phyloP scores from a whole-genome alignment of 805 yeast genomes.

The Metschnikowia chrysomelidarum region DNA sequence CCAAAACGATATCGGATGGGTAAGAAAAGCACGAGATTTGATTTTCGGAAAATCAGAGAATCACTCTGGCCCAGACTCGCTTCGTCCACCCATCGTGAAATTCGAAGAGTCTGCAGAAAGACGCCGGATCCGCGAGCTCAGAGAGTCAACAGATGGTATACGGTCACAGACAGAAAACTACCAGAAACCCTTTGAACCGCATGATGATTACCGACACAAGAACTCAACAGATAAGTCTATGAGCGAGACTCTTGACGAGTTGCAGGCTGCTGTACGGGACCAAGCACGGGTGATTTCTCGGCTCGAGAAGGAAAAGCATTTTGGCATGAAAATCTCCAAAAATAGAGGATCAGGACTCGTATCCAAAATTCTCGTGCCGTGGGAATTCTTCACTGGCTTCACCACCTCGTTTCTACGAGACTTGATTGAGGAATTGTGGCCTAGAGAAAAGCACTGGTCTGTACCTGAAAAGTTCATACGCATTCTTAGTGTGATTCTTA shows the following conservation, averaged over 20 bases:
- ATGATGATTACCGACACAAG: too few species aligned
- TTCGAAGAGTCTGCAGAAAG: neutral
- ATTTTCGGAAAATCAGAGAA: too few species aligned
- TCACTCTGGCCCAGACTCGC: too few species aligned
- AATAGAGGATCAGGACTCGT: slow-evolving; percentile 2
- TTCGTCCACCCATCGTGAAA: neutral
- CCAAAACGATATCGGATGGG: too few species aligned
- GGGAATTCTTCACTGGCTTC: slow-evolving; percentile 5
- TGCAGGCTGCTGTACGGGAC: slow-evolving; percentile 6
- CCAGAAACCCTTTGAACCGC: too few species aligned
- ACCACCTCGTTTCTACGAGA: slow-evolving; percentile 4
- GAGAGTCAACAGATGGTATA: slow-evolving; percentile 3
- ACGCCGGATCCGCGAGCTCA: neutral
- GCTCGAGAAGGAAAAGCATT: slow-evolving; percentile 6
- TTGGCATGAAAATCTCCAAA: neutral
- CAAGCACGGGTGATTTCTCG: slow-evolving; percentile 7
- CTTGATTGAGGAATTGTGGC: slow-evolving; percentile 5
- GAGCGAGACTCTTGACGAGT: slow-evolving; percentile 4
- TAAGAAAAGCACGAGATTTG: too few species aligned
- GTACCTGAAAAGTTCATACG: slow-evolving; percentile 4
- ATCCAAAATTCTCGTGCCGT: slow-evolving; percentile 3
- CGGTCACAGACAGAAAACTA: slow-evolving; percentile 2
- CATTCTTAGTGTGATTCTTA: slow-evolving; percentile 5
- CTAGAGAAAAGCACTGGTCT: neutral
- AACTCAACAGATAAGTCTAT: neutral